These are phyloP conservation scores for Baorangia bicolor DNA, from an alignment of 768 basidiomycete species.

Conservation along the genomic window DNA sequence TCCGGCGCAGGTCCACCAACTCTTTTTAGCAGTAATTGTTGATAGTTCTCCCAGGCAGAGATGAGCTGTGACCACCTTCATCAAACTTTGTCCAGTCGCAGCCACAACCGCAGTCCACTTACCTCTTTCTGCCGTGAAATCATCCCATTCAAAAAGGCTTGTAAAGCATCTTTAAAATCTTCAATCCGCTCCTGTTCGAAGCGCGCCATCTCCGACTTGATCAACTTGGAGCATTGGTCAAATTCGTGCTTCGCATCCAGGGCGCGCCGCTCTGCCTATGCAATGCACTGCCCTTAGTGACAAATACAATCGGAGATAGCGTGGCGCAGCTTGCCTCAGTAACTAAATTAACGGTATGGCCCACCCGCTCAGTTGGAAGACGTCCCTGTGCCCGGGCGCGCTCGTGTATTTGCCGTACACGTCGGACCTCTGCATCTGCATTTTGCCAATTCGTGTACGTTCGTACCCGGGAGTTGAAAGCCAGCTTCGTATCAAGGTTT, in stretches of 20 bases:
- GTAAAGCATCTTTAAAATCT: slow-evolving; percentile 85
- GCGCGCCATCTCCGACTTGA: slow-evolving; percentile 85
- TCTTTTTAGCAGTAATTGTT: slow-evolving; percentile 63
- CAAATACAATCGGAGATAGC: not conserved
- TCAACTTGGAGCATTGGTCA: slow-evolving; percentile 81
- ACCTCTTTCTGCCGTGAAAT: slow-evolving; percentile 81
- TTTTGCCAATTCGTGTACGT: slow-evolving; percentile 79
- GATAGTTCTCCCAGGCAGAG: slow-evolving; percentile 77
- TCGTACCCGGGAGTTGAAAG: slow-evolving; percentile 85
- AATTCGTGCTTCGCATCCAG: slow-evolving; percentile 86
- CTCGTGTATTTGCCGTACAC: slow-evolving; percentile 76
- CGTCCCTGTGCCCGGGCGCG: slow-evolving; percentile 77
- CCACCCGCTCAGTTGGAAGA: slow-evolving; percentile 65
- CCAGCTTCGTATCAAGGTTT: slow-evolving; percentile 49
- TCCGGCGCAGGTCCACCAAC: slow-evolving; percentile 13
- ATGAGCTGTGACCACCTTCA: slow-evolving; percentile 54
- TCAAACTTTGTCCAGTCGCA: not conserved
- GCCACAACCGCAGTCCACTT: slow-evolving; percentile 13
- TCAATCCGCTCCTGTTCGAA: slow-evolving; percentile 94
- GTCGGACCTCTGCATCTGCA: slow-evolving; percentile 70
- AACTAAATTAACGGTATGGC: slow-evolving; percentile 74
- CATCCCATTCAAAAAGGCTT: slow-evolving; percentile 85
- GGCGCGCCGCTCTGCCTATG: slow-evolving; percentile 80
- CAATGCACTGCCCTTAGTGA: not conserved
- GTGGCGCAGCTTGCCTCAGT: slow-evolving; percentile 58